Percentiles rank a stretch among this genome's conserved stretches.
Evolutionary conservation across 768 basidiomycete species (phyloP).

Genomic region (Podaxis carcinomalis): DNA sequence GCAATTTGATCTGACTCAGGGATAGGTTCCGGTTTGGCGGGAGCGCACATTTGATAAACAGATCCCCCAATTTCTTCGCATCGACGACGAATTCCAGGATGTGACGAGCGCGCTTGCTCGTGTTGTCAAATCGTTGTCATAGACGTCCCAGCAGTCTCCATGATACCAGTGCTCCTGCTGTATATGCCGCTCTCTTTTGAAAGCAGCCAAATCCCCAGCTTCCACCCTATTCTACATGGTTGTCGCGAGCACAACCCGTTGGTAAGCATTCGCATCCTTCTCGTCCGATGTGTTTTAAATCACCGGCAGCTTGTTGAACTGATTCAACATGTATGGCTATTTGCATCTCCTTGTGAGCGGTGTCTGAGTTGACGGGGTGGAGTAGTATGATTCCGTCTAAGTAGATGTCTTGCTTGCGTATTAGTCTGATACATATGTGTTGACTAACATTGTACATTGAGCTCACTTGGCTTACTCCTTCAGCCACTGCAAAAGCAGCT

Average conservation of each 20-base stretch:
- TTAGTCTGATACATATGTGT: neutral
- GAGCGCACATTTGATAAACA: neutral
- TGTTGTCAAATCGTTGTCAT: neutral
- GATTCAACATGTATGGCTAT: neutral
- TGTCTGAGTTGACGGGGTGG: neutral
- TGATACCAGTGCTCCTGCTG: neutral
- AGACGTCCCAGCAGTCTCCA: neutral
- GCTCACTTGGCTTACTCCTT: neutral
- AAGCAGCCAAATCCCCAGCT: neutral
- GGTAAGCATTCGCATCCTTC: neutral
- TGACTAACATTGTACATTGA: neutral
- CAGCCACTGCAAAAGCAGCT: neutral
- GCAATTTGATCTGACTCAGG: neutral
- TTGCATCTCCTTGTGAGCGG: neutral
- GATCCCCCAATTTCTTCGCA: neutral
- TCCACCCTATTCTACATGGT: neutral
- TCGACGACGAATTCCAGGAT: neutral
- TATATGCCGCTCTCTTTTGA: neutral
- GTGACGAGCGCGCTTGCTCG: neutral
- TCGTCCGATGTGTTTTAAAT: neutral
- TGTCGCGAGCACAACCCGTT: neutral
- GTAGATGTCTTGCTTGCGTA: neutral
- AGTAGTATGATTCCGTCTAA: constrained; percentile 1
- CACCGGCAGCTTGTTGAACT: neutral
- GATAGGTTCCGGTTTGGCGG: neutral